These are phyloP conservation scores for Dittrichia graveolens DNA, from an alignment of 129 eudicot species.

Conservation along the genomic window DNA sequence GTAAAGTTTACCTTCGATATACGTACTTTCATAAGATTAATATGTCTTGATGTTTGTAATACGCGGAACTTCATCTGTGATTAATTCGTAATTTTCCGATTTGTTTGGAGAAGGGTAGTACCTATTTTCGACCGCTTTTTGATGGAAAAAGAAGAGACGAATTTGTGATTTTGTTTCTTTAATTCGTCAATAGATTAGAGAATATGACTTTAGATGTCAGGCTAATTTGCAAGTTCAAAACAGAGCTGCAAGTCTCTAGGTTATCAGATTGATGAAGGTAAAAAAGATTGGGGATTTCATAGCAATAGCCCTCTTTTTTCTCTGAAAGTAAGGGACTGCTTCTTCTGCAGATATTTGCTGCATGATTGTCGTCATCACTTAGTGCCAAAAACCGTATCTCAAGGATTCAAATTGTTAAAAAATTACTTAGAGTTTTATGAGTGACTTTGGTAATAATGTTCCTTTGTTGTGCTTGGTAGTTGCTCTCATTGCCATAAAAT, in stretches of 20 bases:
- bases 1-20: neutral
- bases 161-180: neutral
- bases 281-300: neutral
- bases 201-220: neutral
- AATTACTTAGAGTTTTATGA: neutral
- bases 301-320: no score
- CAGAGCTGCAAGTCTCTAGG: slow-evolving; percentile 14
- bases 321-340: no score
- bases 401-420: neutral
- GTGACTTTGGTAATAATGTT: neutral
- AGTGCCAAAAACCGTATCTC: neutral
- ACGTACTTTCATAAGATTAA: no score
- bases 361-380: no score
- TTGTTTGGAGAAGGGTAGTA: no score
- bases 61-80: no score
- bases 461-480: neutral
- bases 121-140: no score
- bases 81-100: neutral
- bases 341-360: no score
- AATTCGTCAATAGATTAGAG: neutral
- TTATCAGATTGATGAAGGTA: neutral
- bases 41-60: no score
- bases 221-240: neutral
- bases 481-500: neutral
- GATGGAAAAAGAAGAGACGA: slow-evolving; percentile 6